Percentiles rank a stretch among this genome's conserved stretches.
Evolutionary conservation across 2,329 filamentous ascomycete genomes (phyloP).

Genomic region (Chaetothyriales sp.): DNA sequence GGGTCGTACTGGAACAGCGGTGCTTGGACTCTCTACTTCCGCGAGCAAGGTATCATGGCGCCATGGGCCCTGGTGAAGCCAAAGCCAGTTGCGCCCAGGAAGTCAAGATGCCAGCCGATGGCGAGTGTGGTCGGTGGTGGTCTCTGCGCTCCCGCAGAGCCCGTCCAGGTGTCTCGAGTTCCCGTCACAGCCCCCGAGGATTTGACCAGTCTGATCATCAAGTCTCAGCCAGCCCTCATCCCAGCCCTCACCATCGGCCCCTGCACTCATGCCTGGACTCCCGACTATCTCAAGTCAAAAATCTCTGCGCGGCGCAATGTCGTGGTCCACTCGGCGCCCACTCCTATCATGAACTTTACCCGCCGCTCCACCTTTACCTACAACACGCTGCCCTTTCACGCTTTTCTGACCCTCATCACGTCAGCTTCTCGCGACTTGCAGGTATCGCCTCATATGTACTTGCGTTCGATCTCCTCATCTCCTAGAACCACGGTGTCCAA

Average conservation of each 20-base stretch:
- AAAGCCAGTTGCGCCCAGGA: constrained; percentile 6
- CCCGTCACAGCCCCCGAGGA: constrained; percentile 22
- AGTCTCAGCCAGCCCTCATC: constrained; percentile 51
- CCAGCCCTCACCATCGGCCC: constrained; percentile 51
- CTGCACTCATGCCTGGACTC: constrained; percentile 55
- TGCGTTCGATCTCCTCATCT: constrained; percentile 61
- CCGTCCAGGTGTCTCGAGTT: neutral
- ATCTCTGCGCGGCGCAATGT: constrained; percentile 51
- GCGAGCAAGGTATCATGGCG: constrained; percentile 18
- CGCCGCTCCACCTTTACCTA: constrained; percentile 67
- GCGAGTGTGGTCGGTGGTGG: constrained; percentile 6
- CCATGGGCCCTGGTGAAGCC: constrained; percentile 23
- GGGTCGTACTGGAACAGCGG: constrained; percentile 69
- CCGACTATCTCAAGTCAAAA: constrained; percentile 50
- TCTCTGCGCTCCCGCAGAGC: constrained; percentile 3
- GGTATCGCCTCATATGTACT: constrained; percentile 43
- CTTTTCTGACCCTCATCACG: constrained; percentile 42
- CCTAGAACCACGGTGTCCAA: constrained; percentile 58
- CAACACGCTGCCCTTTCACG: constrained; percentile 50
- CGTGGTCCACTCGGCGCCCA: constrained; percentile 56
- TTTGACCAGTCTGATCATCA: constrained; percentile 47
- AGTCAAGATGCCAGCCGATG: neutral
- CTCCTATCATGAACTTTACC: constrained; percentile 62
- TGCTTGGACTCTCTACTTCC: constrained; percentile 35
- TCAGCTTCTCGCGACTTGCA: constrained; percentile 35